A percentile compares a stretch with the other conserved stretches of the same genome.
Conservation (phyloP, 257 asterid species). For the Coffea eugenioides region DNA sequence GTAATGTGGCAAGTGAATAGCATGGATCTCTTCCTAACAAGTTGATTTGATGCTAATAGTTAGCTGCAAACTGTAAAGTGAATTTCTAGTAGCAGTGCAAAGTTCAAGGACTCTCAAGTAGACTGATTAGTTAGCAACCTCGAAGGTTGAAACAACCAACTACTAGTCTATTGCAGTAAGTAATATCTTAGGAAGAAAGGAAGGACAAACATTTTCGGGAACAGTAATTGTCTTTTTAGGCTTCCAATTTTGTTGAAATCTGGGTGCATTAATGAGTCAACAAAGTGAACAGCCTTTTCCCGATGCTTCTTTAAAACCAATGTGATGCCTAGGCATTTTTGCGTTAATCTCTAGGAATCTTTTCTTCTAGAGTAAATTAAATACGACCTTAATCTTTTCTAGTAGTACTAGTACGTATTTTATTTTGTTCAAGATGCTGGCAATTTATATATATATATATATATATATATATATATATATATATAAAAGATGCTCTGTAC, state of each 20-base stretch:
- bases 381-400: background rate
- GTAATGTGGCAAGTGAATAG: too few relatives aligned
- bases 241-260: slow-evolving; percentile 17
- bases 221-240: slow-evolving; percentile 12
- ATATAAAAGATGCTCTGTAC: background rate
- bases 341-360: slow-evolving; percentile 5
- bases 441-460: background rate
- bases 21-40: background rate
- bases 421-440: background rate
- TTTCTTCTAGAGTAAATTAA: background rate
- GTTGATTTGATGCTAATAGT: background rate
- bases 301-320: slow-evolving; percentile 7
- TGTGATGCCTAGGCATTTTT: slow-evolving; percentile 4
- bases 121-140: background rate
- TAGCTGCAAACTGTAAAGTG: background rate
- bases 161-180: too few relatives aligned
- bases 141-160: too few relatives aligned
- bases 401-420: background rate
- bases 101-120: background rate
- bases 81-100: background rate
- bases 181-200: background rate
- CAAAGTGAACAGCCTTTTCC: slow-evolving; percentile 10
- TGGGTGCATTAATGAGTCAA: slow-evolving; percentile 28
- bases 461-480: background rate
- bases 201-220: slow-evolving; percentile 25